These are phyloP conservation scores for Gossypium lobatum DNA, from an alignment of 441 rosid species.

Conservation along the genomic window DNA sequence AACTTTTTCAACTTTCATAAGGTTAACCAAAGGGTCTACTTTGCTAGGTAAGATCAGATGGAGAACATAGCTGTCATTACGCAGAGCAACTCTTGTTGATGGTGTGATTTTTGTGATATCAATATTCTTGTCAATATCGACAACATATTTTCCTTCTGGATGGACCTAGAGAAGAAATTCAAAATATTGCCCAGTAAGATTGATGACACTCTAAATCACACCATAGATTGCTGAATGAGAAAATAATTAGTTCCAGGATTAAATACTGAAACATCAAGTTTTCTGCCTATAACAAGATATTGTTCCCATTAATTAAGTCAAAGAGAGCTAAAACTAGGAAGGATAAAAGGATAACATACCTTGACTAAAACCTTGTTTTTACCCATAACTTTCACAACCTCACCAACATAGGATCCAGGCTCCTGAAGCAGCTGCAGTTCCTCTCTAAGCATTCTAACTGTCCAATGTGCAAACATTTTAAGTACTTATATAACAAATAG, in stretches of 20 bases:
- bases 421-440: conserved; percentile 95
- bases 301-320: neutral
- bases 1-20: conserved; percentile 95
- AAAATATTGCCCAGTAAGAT: neutral
- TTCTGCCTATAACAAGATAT: neutral
- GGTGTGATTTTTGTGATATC: conserved; percentile 92
- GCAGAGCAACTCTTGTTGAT: conserved; percentile 91
- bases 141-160: conserved; percentile 97
- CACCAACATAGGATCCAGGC: conserved; percentile 99
- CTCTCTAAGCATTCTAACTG: conserved; percentile 92
- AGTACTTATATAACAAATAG: neutral
- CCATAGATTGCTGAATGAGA: neutral
- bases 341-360: conserved; percentile 35
- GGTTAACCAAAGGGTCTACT: conserved; percentile 86
- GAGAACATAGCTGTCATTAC: conserved; percentile 95
- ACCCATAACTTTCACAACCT: conserved; percentile 97
- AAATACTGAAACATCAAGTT: neutral
- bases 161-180: conserved; percentile 59
- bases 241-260: neutral
- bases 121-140: conserved; percentile 87
- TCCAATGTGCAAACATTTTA: conserved; percentile 5
- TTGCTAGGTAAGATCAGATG: conserved; percentile 91
- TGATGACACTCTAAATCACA: neutral
- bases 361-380: conserved; percentile 92
- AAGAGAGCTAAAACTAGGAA: neutral